Conservation (phyloP, 495 filamentous ascomycete genomes). For the Penicillium antarcticum region DNA sequence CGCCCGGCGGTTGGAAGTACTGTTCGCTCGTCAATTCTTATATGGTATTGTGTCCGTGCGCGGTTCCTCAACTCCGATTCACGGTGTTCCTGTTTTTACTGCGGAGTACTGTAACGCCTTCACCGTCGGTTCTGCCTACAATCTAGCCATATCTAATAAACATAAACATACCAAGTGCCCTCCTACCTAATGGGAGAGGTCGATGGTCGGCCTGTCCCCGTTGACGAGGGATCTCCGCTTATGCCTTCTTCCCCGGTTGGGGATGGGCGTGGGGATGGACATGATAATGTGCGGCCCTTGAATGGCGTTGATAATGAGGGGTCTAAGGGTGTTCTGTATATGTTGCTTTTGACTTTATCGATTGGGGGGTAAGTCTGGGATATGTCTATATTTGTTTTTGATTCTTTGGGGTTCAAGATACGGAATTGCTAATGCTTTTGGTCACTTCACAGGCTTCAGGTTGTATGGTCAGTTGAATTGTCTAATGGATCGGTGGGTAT, state of each 20-base stretch:
- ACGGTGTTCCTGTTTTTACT: background rate
- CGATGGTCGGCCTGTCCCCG: background rate
- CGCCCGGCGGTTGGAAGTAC: too few species aligned
- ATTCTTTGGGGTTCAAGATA: background rate
- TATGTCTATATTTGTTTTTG: background rate
- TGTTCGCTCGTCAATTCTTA: too few species aligned
- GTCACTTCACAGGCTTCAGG: constrained; percentile 58
- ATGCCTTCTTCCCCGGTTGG: constrained; percentile 12
- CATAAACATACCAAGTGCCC: background rate
- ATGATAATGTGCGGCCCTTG: background rate
- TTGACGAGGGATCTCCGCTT: constrained; percentile 42
- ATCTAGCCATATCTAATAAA: too few species aligned
- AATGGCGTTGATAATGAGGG: constrained; percentile 20
- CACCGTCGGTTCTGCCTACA: background rate
- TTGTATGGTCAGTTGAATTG: constrained; percentile 91
- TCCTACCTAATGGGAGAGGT: background rate
- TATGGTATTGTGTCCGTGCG: too few species aligned
- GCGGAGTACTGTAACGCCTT: too few species aligned
- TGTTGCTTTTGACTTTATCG: constrained; percentile 78
- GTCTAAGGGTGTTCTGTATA: constrained; percentile 76
- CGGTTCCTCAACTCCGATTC: background rate
- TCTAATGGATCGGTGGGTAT: constrained; percentile 72
- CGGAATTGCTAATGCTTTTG: background rate
- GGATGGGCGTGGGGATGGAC: constrained; percentile 8
- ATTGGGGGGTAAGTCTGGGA: constrained; percentile 62